Conservation (phyloP, 371 early-diverging fungal species). For the Rhizomucor miehei region DNA sequence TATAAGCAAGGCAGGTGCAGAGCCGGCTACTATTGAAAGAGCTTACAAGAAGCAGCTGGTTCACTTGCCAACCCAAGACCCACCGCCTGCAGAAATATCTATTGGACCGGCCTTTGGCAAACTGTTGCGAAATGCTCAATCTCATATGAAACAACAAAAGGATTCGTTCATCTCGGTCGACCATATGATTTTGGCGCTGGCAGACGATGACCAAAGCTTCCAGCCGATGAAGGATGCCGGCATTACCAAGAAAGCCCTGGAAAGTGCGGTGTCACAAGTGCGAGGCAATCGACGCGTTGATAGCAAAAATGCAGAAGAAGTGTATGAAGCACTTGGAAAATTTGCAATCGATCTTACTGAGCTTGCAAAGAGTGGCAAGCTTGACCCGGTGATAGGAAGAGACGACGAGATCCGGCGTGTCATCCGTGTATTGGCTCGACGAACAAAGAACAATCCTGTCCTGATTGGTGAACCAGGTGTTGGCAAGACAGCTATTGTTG, state of each 20-base stretch:
- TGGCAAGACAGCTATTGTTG: constrained; percentile 96
- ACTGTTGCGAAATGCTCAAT: constrained; percentile 67
- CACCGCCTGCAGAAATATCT: constrained; percentile 75
- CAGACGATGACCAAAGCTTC: constrained; percentile 61
- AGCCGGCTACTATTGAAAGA: constrained; percentile 73
- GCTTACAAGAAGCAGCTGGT: constrained; percentile 73
- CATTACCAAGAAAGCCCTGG: constrained; percentile 67
- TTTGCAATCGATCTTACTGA: constrained; percentile 93
- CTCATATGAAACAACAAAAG: constrained; percentile 76
- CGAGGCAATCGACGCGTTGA: constrained; percentile 87
- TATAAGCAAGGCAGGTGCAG: constrained; percentile 81
- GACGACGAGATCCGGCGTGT: constrained; percentile 82
- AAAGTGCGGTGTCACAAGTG: constrained; percentile 75
- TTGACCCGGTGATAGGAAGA: constrained; percentile 90
- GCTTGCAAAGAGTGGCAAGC: constrained; percentile 70
- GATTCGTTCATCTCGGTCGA: constrained; percentile 89
- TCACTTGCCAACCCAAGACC: constrained; percentile 82
- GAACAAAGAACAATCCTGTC: constrained; percentile 93
- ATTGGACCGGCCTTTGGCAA: constrained; percentile 62
- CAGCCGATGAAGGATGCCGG: constrained; percentile 71
- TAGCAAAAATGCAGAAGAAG: constrained; percentile 81
- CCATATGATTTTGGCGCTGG: constrained; percentile 80
- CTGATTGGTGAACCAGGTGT: constrained; percentile 91
- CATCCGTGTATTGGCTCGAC: constrained; percentile 77
- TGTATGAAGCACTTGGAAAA: constrained; percentile 83